Evolutionary conservation across 768 basidiomycete species (phyloP).

Genomic region (Suillus paluster): DNA sequence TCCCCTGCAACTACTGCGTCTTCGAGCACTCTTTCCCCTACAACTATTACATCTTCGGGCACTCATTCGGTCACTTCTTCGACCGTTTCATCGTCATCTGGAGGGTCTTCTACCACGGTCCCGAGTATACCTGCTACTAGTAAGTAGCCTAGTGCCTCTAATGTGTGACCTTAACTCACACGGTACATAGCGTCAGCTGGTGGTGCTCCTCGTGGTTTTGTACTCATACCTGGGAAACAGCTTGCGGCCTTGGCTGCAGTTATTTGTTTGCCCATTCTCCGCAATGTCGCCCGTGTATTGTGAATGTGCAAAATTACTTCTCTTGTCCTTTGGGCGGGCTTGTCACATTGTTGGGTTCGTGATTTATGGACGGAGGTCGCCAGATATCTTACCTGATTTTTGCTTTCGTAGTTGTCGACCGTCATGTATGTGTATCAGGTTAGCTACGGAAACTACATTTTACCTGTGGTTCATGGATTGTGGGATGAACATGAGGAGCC

Average conservation of each 20-base stretch:
- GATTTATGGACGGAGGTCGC: no score
- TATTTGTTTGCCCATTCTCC: conserved; percentile 9
- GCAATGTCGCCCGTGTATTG: background rate
- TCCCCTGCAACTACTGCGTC: no score
- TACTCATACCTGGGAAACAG: conserved; percentile 3
- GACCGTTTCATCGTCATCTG: background rate
- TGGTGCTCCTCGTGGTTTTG: conserved; percentile 14
- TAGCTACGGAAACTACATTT: no score
- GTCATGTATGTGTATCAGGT: no score
- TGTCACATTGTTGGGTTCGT: background rate
- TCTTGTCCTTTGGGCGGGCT: background rate
- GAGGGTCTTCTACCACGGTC: background rate
- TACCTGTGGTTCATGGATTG: no score
- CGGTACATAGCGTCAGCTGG: background rate
- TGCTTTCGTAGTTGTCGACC: no score
- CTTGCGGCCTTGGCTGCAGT: conserved; percentile 9
- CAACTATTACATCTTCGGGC: no score
- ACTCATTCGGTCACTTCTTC: background rate
- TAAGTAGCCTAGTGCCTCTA: conserved; percentile 4
- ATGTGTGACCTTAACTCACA: background rate
- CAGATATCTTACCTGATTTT: background rate
- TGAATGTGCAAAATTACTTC: background rate
- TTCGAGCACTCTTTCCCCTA: no score
- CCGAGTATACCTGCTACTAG: no score
- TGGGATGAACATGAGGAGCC: no score